Conservation (phyloP, 1,139 yeast species). For the Protomyces arabidopsidicola region DNA sequence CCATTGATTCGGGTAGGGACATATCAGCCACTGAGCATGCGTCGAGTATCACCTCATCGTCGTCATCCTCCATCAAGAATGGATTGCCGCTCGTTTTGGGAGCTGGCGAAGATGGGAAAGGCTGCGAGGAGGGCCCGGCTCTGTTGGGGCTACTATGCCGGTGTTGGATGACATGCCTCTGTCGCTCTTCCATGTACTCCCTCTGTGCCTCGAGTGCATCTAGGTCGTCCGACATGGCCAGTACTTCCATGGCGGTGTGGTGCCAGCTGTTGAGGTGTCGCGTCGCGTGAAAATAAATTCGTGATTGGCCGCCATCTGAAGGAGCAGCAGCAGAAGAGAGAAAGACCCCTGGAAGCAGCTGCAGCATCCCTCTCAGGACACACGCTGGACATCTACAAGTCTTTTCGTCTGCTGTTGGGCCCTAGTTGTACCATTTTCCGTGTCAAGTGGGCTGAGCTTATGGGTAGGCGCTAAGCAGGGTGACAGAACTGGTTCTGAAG, state of each 20-base stretch:
- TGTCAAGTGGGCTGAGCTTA: too few species aligned
- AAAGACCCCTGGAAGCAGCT: too few species aligned
- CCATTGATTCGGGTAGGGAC: not conserved
- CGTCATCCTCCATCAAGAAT: slow-evolving; percentile 17
- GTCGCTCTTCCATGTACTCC: not conserved
- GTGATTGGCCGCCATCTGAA: too few species aligned
- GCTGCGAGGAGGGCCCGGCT: slow-evolving; percentile 7
- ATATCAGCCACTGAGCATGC: not conserved
- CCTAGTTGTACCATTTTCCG: too few species aligned
- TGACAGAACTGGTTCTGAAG: too few species aligned
- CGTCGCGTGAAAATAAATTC: too few species aligned
- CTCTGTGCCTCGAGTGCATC: slow-evolving; percentile 20
- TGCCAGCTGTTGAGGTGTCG: too few species aligned
- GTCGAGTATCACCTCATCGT: not conserved
- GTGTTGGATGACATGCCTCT: not conserved
- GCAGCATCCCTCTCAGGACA: too few species aligned
- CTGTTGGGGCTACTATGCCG: slow-evolving; percentile 2
- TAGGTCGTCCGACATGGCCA: slow-evolving; percentile 3
- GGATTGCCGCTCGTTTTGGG: slow-evolving; percentile 11
- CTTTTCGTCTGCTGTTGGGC: too few species aligned
- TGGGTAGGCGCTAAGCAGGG: too few species aligned
- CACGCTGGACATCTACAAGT: too few species aligned
- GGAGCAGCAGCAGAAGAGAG: too few species aligned
- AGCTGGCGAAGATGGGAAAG: slow-evolving; percentile 17
- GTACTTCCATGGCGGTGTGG: not conserved